These are phyloP conservation scores for Leishmania arabica DNA, from an alignment of 208 protist species.

Conservation along the genomic window DNA sequence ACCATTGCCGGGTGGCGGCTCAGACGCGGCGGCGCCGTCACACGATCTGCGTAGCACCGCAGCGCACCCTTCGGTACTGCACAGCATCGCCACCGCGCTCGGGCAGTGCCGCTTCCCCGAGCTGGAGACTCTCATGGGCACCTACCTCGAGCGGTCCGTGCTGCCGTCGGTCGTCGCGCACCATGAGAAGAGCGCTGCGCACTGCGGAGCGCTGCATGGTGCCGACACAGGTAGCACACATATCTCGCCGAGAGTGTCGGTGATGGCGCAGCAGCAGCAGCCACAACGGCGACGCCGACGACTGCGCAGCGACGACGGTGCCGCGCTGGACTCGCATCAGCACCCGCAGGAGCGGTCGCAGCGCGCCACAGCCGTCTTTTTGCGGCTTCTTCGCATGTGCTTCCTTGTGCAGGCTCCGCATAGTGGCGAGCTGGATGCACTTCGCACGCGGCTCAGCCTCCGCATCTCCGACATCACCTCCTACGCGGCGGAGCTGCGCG, in stretches of 20 bases:
- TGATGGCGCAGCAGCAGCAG: background rate
- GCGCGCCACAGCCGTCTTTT: slow-evolving; percentile 13
- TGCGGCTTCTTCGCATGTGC: slow-evolving; percentile 59
- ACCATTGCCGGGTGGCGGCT: background rate
- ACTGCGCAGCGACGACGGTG: slow-evolving; percentile 7
- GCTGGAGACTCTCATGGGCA: slow-evolving; percentile 35
- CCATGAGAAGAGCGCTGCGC: slow-evolving; percentile 3
- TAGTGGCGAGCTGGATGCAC: slow-evolving; percentile 62
- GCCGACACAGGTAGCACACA: background rate
- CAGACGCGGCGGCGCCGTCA: background rate
- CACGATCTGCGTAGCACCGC: slow-evolving; percentile 9
- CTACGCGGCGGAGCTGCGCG: slow-evolving; percentile 44
- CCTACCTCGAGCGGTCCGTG: slow-evolving; percentile 43
- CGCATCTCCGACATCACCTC: slow-evolving; percentile 56
- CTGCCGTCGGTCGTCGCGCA: slow-evolving; percentile 31
- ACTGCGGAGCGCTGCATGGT: background rate
- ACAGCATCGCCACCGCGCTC: slow-evolving; percentile 48
- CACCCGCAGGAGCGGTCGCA: background rate
- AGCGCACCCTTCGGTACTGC: slow-evolving; percentile 34
- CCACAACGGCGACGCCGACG: background rate
- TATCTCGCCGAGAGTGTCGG: background rate
- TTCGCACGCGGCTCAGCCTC: slow-evolving; percentile 60
- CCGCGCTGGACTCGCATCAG: background rate
- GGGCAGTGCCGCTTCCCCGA: slow-evolving; percentile 43
- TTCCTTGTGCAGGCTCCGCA: slow-evolving; percentile 64